Conservation (phyloP, 1,284 basidiomycete species). For the Peniophora sp. region DNA sequence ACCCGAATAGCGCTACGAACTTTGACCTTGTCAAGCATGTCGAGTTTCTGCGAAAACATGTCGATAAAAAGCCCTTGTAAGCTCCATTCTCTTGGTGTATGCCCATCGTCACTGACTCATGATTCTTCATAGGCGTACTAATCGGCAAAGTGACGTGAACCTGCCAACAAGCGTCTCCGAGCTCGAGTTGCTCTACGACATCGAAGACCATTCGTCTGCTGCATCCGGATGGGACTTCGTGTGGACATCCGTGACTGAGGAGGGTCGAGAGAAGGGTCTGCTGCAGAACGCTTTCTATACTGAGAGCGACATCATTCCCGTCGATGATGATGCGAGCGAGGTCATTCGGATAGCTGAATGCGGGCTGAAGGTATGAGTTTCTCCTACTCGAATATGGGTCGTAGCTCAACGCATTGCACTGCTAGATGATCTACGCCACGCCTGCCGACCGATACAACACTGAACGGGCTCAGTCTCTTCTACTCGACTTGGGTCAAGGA, state of each 20-base stretch:
- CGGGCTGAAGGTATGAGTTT: constrained; percentile 52
- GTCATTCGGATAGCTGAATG: constrained; percentile 50
- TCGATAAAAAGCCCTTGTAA: constrained; percentile 83
- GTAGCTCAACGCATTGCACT: constrained; percentile 5
- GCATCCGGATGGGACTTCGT: constrained; percentile 62
- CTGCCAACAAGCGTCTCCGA: constrained; percentile 42
- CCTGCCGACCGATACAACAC: constrained; percentile 59
- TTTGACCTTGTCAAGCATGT: constrained; percentile 76
- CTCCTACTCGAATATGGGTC: background rate
- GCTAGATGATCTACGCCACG: constrained; percentile 70
- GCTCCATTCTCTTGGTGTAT: constrained; percentile 24
- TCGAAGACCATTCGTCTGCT: constrained; percentile 20
- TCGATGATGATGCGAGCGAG: constrained; percentile 25
- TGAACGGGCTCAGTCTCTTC: constrained; percentile 44
- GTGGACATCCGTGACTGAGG: constrained; percentile 63
- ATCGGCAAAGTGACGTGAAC: constrained; percentile 14
- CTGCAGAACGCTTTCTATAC: constrained; percentile 48
- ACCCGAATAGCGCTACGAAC: constrained; percentile 58
- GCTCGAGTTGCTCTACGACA: constrained; percentile 38
- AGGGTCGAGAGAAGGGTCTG: constrained; percentile 65
- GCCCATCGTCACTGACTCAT: constrained; percentile 6
- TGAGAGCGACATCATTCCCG: constrained; percentile 32
- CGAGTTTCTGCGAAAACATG: constrained; percentile 68
- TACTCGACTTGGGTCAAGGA: constrained; percentile 44
- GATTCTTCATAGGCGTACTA: constrained; percentile 22